phyloP scores from a whole-genome alignment of 768 basidiomycete genomes.

The Mycena epipterygia region DNA sequence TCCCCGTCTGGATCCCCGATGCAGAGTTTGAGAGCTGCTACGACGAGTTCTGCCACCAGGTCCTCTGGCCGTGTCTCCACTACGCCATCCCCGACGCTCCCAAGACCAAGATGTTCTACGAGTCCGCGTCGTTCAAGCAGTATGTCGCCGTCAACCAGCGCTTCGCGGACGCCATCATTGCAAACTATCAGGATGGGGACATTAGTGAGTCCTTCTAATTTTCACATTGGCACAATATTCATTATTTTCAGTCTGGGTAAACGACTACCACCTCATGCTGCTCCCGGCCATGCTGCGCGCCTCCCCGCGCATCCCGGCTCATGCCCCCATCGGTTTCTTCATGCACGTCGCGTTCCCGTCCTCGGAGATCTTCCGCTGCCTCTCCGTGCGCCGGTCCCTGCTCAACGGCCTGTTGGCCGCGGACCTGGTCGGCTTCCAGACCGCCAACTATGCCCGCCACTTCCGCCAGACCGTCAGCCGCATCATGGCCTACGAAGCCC shows the following conservation, averaged over 20 bases:
- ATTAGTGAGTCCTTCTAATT: constrained; percentile 60
- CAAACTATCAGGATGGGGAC: constrained; percentile 89
- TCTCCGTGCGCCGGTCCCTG: constrained; percentile 82
- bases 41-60: constrained; percentile 91
- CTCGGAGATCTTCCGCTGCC: constrained; percentile 95
- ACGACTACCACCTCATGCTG: constrained; percentile 98
- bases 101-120: constrained; percentile 85
- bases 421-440: constrained; percentile 95
- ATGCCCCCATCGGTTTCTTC: constrained; percentile 91
- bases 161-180: constrained; percentile 88
- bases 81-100: constrained; percentile 91
- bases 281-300: constrained; percentile 89
- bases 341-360: constrained; percentile 97
- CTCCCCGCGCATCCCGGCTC: constrained; percentile 63
- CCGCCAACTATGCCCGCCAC: constrained; percentile 85
- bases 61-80: constrained; percentile 90
- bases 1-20: constrained; percentile 87
- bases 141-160: constrained; percentile 92
- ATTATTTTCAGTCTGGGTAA: constrained; percentile 72
- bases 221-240: constrained; percentile 4
- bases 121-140: constrained; percentile 84
- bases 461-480: constrained; percentile 89
- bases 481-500: constrained; percentile 83
- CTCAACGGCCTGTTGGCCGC: constrained; percentile 92
- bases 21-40: constrained; percentile 84